phyloP scores from a whole-genome alignment of 1,284 basidiomycete species.

The Leccinum colubrinum region DNA sequence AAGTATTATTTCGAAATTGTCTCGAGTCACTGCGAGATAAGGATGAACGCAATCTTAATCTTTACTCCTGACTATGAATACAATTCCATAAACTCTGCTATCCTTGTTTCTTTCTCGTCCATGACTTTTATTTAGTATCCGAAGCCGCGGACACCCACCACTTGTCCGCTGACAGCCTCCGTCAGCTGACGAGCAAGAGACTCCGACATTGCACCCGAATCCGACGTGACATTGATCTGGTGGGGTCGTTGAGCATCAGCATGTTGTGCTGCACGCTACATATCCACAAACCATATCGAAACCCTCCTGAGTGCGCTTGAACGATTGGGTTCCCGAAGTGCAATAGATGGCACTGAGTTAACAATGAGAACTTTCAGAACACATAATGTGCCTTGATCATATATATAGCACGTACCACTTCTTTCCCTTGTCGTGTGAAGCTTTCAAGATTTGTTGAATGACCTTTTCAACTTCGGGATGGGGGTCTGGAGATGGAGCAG shows the following conservation, averaged over 20 bases:
- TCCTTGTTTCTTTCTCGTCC: not conserved
- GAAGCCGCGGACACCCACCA: constrained; percentile 1
- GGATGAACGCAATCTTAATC: not conserved
- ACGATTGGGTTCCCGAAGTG: constrained; percentile 47
- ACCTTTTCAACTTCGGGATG: constrained; percentile 60
- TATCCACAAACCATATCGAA: constrained; percentile 51
- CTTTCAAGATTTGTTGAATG: constrained; percentile 56
- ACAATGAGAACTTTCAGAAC: not conserved
- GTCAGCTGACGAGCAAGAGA: constrained; percentile 36
- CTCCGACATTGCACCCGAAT: constrained; percentile 46
- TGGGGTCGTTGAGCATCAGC: not conserved
- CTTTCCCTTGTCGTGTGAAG: constrained; percentile 57
- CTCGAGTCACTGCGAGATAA: not conserved
- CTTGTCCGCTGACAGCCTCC: constrained; percentile 24
- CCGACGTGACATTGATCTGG: constrained; percentile 53
- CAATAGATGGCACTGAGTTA: constrained; percentile 44
- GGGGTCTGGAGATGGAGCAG: constrained; percentile 58
- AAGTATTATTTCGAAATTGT: not conserved
- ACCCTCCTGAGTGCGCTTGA: constrained; percentile 49
- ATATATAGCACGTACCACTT: constrained; percentile 50
- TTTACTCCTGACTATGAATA: constrained; percentile 6
- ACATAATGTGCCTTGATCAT: constrained; percentile 2
- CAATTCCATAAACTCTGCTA: not conserved
- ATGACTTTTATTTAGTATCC: constrained; percentile 11
- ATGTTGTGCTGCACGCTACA: not conserved